Conservation (phyloP, 1,139 yeast genomes). For the Yamadazyma jaroonii region DNA sequence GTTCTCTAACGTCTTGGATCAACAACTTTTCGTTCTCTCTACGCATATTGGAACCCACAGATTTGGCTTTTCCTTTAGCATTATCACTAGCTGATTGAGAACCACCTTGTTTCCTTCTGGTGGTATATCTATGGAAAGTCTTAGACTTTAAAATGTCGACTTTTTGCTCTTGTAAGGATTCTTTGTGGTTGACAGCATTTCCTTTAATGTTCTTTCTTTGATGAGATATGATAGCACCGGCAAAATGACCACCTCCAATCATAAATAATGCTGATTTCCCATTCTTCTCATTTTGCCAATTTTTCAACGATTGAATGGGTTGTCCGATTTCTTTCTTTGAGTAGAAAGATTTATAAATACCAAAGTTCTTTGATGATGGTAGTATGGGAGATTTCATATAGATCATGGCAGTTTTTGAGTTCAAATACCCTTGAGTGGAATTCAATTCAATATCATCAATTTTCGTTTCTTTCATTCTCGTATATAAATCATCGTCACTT, state of each 20-base stretch:
- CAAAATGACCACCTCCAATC: slow-evolving; percentile 99
- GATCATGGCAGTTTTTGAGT: slow-evolving; percentile 64
- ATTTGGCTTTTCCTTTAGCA: slow-evolving; percentile 91
- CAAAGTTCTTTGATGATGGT: slow-evolving; percentile 51
- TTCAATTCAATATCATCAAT: slow-evolving; percentile 8
- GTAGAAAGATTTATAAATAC: slow-evolving; percentile 69
- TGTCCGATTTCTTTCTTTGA: slow-evolving; percentile 27
- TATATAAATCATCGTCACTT: slow-evolving; percentile 15
- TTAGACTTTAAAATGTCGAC: slow-evolving; percentile 72
- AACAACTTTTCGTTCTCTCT: slow-evolving; percentile 87
- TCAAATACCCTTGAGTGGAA: slow-evolving; percentile 32
- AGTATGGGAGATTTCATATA: slow-evolving; percentile 50
- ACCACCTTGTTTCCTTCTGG: slow-evolving; percentile 97
- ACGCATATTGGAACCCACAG: slow-evolving; percentile 91
- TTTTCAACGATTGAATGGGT: slow-evolving; percentile 43
- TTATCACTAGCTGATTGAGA: slow-evolving; percentile 91
- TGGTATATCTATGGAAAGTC: slow-evolving; percentile 92
- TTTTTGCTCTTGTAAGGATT: slow-evolving; percentile 49
- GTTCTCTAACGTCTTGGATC: slow-evolving; percentile 67
- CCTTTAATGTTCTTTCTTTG: slow-evolving; percentile 56
- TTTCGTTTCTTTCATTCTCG: slow-evolving; percentile 12
- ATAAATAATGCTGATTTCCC: slow-evolving; percentile 72
- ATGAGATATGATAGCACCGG: slow-evolving; percentile 89
- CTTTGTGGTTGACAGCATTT: slow-evolving; percentile 42
- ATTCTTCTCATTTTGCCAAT: slow-evolving; percentile 25